phyloP scores from a whole-genome alignment of 805 yeast species.

The Debaryomyces hansenii region DNA sequence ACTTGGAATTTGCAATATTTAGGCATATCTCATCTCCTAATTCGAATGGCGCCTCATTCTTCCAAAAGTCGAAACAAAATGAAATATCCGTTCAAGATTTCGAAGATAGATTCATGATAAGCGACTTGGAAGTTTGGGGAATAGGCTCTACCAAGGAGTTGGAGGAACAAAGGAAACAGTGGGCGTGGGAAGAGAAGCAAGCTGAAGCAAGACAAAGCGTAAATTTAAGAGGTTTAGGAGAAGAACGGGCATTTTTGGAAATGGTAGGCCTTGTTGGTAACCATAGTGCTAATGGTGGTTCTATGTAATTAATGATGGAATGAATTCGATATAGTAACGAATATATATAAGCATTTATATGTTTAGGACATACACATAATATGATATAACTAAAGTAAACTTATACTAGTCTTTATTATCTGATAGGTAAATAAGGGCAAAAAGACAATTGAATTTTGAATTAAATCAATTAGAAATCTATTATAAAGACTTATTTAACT shows the following conservation, averaged over 20 bases:
- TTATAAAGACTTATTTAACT: too few relatives aligned
- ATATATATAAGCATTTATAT: too few relatives aligned
- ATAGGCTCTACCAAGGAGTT: slow-evolving; percentile 78
- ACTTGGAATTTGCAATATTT: slow-evolving; percentile 78
- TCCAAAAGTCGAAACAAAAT: slow-evolving; percentile 22
- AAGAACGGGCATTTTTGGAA: slow-evolving; percentile 82
- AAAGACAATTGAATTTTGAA: too few relatives aligned
- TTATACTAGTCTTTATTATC: too few relatives aligned
- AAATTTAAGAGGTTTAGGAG: slow-evolving; percentile 66
- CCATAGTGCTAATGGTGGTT: slow-evolving; percentile 47
- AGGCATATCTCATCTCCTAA: slow-evolving; percentile 54
- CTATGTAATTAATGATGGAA: slow-evolving; percentile 26
- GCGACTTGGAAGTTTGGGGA: slow-evolving; percentile 90
- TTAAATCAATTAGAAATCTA: too few relatives aligned
- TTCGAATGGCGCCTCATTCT: slow-evolving; percentile 18
- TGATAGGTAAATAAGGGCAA: too few relatives aligned
- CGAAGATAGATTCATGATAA: slow-evolving; percentile 71
- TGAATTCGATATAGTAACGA: too few relatives aligned
- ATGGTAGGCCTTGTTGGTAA: slow-evolving; percentile 69
- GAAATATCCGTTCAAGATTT: slow-evolving; percentile 28
- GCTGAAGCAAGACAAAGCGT: slow-evolving; percentile 75
- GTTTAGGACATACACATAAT: too few relatives aligned
- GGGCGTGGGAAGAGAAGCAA: slow-evolving; percentile 93
- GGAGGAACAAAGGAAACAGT: slow-evolving; percentile 68
- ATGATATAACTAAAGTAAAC: too few relatives aligned